These are phyloP conservation scores for Paraglomus brasilianum DNA, from an alignment of 192 early-diverging fungal genomes.

Conservation along the genomic window DNA sequence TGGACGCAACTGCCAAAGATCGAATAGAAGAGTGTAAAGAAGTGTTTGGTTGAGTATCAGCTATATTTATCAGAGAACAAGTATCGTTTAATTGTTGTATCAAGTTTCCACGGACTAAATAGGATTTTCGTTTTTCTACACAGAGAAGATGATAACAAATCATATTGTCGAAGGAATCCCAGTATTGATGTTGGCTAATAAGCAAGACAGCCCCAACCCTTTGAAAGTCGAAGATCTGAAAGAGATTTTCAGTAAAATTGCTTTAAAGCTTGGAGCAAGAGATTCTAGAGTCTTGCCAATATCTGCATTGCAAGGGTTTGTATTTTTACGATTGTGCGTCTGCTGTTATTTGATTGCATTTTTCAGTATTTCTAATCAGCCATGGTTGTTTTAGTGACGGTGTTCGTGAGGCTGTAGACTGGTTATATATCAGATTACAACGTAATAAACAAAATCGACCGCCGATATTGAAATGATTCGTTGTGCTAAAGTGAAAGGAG, in stretches of 20 bases:
- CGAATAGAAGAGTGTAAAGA: slow-evolving; percentile 78
- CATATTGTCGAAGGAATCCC: slow-evolving; percentile 81
- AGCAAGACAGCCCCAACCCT: slow-evolving; percentile 78
- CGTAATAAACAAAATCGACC: slow-evolving; percentile 79
- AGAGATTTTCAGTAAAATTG: slow-evolving; percentile 89
- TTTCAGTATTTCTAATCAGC: slow-evolving; percentile 1
- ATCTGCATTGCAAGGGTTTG: slow-evolving; percentile 81
- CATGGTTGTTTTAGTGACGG: slow-evolving; percentile 59
- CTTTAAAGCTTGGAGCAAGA: slow-evolving; percentile 75
- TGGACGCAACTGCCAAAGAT: slow-evolving; percentile 80
- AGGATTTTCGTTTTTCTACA: not conserved
- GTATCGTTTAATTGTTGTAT: not conserved
- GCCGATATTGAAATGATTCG: slow-evolving; percentile 59
- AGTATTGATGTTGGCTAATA: slow-evolving; percentile 91
- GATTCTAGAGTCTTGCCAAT: slow-evolving; percentile 85
- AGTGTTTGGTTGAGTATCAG: slow-evolving; percentile 63
- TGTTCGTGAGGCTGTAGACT: slow-evolving; percentile 85
- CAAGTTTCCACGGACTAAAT: not conserved
- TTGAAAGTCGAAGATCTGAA: slow-evolving; percentile 79
- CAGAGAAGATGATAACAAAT: slow-evolving; percentile 72
- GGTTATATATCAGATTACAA: slow-evolving; percentile 81
- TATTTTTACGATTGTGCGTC: not conserved
- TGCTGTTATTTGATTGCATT: slow-evolving; percentile 14
- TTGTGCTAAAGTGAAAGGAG: not conserved
- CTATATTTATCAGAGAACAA: not conserved